Conservation (phyloP, 164 flowering plant species). For the Malania oleifera region DNA sequence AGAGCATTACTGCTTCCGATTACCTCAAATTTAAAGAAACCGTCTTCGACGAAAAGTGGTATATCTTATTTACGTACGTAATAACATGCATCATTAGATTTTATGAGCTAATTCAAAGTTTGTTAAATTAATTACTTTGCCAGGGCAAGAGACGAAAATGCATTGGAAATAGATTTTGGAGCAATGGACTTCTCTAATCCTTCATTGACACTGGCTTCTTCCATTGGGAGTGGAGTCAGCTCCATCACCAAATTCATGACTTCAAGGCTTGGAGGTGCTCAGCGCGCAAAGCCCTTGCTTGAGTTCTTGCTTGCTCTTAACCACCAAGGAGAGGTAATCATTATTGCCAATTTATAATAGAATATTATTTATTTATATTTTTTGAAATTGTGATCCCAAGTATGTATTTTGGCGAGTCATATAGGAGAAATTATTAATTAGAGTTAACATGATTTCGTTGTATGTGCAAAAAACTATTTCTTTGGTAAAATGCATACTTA, state of each 20-base stretch:
- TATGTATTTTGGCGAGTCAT: too few relatives aligned
- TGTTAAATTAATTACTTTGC: too few relatives aligned
- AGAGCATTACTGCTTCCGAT: neutral
- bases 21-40: constrained; percentile 1
- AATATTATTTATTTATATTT: too few relatives aligned
- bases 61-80: too few relatives aligned
- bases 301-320: neutral
- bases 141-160: constrained; percentile 1
- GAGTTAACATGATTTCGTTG: too few relatives aligned
- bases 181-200: neutral
- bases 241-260: constrained; percentile 3
- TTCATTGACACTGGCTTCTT: neutral
- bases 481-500: too few relatives aligned
- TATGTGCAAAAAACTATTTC: too few relatives aligned
- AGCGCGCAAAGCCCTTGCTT: neutral
- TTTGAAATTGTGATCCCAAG: too few relatives aligned
- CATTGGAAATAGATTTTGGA: neutral
- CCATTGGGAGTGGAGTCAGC: neutral
- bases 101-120: too few relatives aligned
- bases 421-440: too few relatives aligned
- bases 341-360: too few relatives aligned
- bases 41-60: constrained; percentile 3
- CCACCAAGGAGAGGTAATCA: constrained; percentile 1
- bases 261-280: neutral
- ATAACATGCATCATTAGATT: too few relatives aligned